Conservation (phyloP, 2,329 filamentous ascomycete species). For the Colletotrichum cordylinicola region DNA sequence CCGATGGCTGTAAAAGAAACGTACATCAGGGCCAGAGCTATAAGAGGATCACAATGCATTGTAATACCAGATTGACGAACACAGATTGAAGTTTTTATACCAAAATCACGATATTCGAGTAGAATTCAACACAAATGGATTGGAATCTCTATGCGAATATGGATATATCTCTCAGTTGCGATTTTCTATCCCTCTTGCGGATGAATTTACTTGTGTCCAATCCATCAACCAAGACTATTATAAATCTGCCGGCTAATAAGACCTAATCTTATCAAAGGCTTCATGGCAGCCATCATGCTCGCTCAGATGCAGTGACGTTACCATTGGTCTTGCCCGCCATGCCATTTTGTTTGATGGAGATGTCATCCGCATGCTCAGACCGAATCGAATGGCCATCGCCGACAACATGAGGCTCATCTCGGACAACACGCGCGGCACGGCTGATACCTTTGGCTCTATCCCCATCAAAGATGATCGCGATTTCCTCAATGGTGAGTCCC, state of each 20-base stretch:
- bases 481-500: slow-evolving; percentile 33
- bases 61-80: no score
- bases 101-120: background rate
- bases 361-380: background rate
- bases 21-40: background rate
- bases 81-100: background rate
- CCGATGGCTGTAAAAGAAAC: background rate
- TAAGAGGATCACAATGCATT: background rate
- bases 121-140: background rate
- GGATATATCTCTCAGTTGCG: background rate
- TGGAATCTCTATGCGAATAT: background rate
- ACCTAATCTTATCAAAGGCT: background rate
- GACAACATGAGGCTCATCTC: background rate
- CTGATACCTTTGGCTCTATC: background rate
- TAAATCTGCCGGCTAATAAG: background rate
- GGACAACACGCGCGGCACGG: background rate
- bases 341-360: background rate
- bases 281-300: background rate
- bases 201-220: background rate
- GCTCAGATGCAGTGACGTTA: background rate
- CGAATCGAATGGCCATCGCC: background rate
- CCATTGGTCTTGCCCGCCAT: background rate
- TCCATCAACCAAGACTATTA: background rate
- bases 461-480: slow-evolving; percentile 33
- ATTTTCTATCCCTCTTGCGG: background rate